Evolutionary conservation across 2,329 filamentous ascomycete genomes (phyloP), one percentile per base, ranked within the genome.

Genomic region (Colletotrichum viniferum): DNA sequence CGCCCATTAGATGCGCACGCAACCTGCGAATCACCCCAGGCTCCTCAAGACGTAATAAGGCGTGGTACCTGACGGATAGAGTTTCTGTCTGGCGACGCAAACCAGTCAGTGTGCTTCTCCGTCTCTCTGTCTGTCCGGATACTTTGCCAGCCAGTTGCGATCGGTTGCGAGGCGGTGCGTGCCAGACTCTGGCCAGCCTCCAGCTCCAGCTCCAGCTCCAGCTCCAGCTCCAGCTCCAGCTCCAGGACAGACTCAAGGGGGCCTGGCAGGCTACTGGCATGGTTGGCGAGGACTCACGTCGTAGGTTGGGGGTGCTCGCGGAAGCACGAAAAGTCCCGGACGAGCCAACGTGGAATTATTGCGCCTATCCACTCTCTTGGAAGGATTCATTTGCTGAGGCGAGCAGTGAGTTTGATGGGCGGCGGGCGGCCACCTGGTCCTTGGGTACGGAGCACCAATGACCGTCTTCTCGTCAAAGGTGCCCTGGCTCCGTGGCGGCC

Each of bases 311-410:
- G 61, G 56, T 48, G 62, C 58, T 72, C 69, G 62, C 69, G 73
- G 73, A 75, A 67, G 56, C 69, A 70, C 38, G 55, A 71, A 67
- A 72, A 72, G 56, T 63, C 63, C 73, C 69, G 73, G 69, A 34
- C 32, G 24, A 52, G 62, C 55, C 48, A 74, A 62, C 26, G 38
- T 72, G 43, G 62, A 67, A 75, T 72, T 28, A 63, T 62, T 66
- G 56, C 69, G 63, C 28, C 61, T 74, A 68, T 63, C 62, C 69
- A 72, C 69, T 62, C 62, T 62, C 26, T 63, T 68, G 73, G 73
- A 75, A 72, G 62, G 69, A 68, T 62, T 75, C 63, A 68, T 75
- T 72, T 71, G 30, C 62, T 71, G 62, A 72, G 63, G 73, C 73
- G 73, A 65, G 55, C 43, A 52, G 34, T 71, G 28, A 71, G 48